These are phyloP conservation scores for Penicillium nucicola DNA, from an alignment of 495 filamentous ascomycete species.

Conservation along the genomic window DNA sequence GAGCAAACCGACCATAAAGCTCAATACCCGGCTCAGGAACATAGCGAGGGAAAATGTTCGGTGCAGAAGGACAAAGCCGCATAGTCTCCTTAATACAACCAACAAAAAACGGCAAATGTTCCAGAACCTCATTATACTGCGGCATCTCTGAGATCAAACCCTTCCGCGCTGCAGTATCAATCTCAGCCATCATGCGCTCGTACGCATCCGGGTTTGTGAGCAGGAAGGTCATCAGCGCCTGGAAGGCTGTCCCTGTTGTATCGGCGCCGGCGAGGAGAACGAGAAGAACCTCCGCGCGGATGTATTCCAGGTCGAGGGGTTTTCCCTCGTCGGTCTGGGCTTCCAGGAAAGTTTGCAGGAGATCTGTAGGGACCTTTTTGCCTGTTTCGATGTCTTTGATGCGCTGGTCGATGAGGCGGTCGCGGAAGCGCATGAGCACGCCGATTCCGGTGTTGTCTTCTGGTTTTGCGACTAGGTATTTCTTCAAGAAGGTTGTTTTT, in stretches of 20 bases:
- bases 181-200: constrained; percentile 53
- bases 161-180: constrained; percentile 46
- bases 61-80: constrained; percentile 51
- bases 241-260: constrained; percentile 57
- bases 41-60: constrained; percentile 45
- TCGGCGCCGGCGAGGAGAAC: constrained; percentile 63
- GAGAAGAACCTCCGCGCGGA: constrained; percentile 53
- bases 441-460: constrained; percentile 47
- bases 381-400: constrained; percentile 26
- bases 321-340: constrained; percentile 44
- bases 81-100: constrained; percentile 52
- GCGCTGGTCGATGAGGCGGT: constrained; percentile 44
- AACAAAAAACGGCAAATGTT: constrained; percentile 44
- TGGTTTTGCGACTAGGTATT: constrained; percentile 52
- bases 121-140: constrained; percentile 43
- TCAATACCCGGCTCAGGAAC: constrained; percentile 51
- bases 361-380: constrained; percentile 26
- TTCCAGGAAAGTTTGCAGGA: constrained; percentile 38
- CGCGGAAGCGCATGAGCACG: constrained; percentile 46
- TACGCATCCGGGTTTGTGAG: constrained; percentile 45
- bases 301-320: constrained; percentile 45
- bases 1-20: constrained; percentile 51
- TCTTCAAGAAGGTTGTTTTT: constrained; percentile 51
- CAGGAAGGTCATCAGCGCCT: constrained; percentile 51
- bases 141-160: constrained; percentile 33